Conservation (phyloP, 2,329 filamentous ascomycete genomes). For the Cercospora sp. region DNA sequence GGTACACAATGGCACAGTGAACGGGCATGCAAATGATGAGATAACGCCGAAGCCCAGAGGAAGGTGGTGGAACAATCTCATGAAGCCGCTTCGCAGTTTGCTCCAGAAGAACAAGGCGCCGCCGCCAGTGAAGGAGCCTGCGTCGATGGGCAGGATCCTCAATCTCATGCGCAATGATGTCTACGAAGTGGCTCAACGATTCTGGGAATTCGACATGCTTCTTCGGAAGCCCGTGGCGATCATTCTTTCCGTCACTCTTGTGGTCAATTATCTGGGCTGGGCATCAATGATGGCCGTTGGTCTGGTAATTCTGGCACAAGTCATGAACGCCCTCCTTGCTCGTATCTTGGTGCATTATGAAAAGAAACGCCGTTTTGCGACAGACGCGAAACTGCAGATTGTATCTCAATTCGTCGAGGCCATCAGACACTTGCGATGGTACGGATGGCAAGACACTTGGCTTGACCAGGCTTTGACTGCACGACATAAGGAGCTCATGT, state of each 20-base stretch:
- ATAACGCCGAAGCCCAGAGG: conserved; percentile 3
- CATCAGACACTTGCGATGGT: conserved; percentile 77
- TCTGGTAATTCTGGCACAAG: conserved; percentile 60
- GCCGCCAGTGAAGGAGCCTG: conserved; percentile 54
- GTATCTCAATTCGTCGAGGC: conserved; percentile 85
- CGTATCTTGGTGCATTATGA: conserved; percentile 68
- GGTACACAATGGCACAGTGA: conserved; percentile 25
- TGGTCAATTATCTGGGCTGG: conserved; percentile 78
- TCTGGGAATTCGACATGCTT: conserved; percentile 83
- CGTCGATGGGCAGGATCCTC: conserved; percentile 86
- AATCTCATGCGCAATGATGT: conserved; percentile 81
- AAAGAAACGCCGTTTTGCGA: conserved; percentile 67
- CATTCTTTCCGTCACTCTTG: conserved; percentile 69
- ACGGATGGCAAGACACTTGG: conserved; percentile 79
- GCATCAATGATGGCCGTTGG: conserved; percentile 72
- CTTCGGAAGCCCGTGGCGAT: conserved; percentile 75
- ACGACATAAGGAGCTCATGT: conserved; percentile 65
- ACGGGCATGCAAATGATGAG: conserved; percentile 21
- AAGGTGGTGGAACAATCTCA: not conserved
- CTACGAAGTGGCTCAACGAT: conserved; percentile 75
- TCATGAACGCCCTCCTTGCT: conserved; percentile 68
- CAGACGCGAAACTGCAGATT: conserved; percentile 75
- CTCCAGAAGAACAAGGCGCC: conserved; percentile 32
- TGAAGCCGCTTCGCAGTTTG: conserved; percentile 15
- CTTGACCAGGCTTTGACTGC: conserved; percentile 67